Base-by-base conservation (phyloP, 352 stramenopile genomes). In the Pythium diclinum region DNA sequence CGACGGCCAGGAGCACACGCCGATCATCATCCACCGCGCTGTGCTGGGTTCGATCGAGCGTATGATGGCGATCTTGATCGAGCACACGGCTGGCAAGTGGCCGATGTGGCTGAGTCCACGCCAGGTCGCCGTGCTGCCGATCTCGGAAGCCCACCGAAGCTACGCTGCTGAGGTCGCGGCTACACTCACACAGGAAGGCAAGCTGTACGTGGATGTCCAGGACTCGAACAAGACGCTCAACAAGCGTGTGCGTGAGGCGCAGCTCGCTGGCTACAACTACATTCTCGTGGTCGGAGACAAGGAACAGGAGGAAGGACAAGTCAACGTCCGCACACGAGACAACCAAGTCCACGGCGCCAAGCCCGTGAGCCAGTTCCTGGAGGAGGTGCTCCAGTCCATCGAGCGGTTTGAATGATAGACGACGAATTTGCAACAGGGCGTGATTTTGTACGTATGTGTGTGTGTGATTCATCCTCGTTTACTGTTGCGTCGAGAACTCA, bases 41-140 rank as follows among this genome's bases (percentile, higher is more conserved):
- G 97, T 99, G 46, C 96, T 98, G 63, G 97, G 97, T 51, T 98
- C 94, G 21, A 88, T 99, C 59, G 97, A 99, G 81, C 90, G 97
- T 49, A 98, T 99, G 85, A 98, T 99, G 85, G 97, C 95, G 54
- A 98, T 99, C 56, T 75, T 99, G 23, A 97, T 98, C 62, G 97
- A 99, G 75, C 97, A 98, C 73, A 98, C 88, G 57, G 89, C 87
- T 42, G 97, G 97, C 58, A 97, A 99, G 67, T 98, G 97, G 77
- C 97, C 97, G 21, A 76, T 99, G n/a, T 99, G 96, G 96, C 80
- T 99, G 34, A 89, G 74, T 40, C 87, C 87, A 40, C 83, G 87
- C 56, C 87, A 95, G 53, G 79, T 94, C 30, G 83, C 83, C 0
- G 81, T 95, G 17, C 32, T 95, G 16, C 83, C 83, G 2, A 83